Conservation (phyloP, 352 stramenopile genomes). For the Plasmopara muralis region DNA sequence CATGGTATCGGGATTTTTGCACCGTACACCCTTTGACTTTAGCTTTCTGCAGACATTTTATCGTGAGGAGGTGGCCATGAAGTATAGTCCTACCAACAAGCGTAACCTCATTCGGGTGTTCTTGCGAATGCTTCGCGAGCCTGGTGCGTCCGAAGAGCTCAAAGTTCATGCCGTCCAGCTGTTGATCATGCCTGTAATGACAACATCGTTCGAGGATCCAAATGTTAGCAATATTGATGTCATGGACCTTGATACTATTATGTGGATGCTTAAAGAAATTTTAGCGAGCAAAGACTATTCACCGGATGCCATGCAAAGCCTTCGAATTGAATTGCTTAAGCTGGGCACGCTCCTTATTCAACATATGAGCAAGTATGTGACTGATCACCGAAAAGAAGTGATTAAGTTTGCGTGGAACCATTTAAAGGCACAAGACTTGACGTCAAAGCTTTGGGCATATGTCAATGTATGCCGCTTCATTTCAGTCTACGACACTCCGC, state of each 20-base stretch:
- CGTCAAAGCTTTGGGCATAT: conserved; percentile 96
- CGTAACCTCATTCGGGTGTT: conserved; percentile 87
- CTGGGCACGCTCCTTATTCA: conserved; percentile 95
- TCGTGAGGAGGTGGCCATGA: conserved; percentile 68
- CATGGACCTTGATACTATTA: conserved; percentile 81
- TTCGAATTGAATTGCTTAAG: conserved; percentile 91
- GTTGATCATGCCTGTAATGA: conserved; percentile 92
- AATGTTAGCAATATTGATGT: conserved; percentile 70
- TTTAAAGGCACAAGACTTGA: conserved; percentile 92
- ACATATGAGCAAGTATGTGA: conserved; percentile 90
- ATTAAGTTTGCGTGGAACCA: conserved; percentile 98
- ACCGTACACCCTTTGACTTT: conserved; percentile 92
- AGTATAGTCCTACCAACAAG: conserved; percentile 64
- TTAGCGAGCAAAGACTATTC: conserved; percentile 78
- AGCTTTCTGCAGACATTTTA: conserved; percentile 91
- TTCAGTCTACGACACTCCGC: conserved; percentile 91
- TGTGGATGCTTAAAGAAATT: conserved; percentile 87
- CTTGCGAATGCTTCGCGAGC: conserved; percentile 76
- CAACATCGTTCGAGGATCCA: conserved; percentile 78
- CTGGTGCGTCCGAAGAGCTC: conserved; percentile 66
- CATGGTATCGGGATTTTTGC: conserved; percentile 91
- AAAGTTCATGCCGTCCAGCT: conserved; percentile 92
- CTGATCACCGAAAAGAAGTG: conserved; percentile 93
- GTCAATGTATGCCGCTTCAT: conserved; percentile 97
- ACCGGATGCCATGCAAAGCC: conserved; percentile 59